Evolutionary conservation across 2,329 filamentous ascomycete genomes (phyloP), one percentile per base, ranked within the genome.

Genomic region (Botrytis squamosa): DNA sequence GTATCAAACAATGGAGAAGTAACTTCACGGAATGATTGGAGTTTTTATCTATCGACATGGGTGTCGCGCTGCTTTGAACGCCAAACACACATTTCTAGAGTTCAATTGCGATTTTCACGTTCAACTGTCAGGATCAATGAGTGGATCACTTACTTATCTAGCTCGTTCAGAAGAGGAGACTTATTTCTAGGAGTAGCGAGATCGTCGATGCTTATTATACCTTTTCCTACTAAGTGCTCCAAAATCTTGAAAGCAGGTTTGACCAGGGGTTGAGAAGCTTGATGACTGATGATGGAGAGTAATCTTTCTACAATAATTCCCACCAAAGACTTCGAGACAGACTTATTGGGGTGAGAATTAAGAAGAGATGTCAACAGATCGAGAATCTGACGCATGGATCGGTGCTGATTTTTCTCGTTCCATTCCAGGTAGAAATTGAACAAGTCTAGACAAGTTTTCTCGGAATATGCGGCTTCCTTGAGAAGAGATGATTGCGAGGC

Each of bases 221-320:
- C 83, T 80, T 92, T 93, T 66, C 85, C 83, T 5, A 94, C 80
- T 73, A 94, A 87, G 78, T 90, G 87, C 66, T 92, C 89, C 55
- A 93, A 83, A 25, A 88, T 88, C 78, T 91, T 90, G 75, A 94
- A 87, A 10, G 90, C 88, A 52, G 91, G 91, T 80, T 93, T 93
- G 59, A 90, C 89, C 70, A 91, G 85, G 16, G 90, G 87, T 76
- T 88, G 90, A 25, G 89, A 85, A 49, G 89, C 89, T 74, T 88
- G 85, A 73, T 88, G 86, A 36, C 86, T 85, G 60, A 93, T 86
- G 22, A 91, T 88, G 2, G 87, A 86, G 25, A 92, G 79, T 10
- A 90, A 84, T 8, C 83, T 86, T 40, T 85, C 81, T 25, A 90
- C 78, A 10, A 91, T 83, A 25, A 79, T 80, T 29, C 80, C 77